Base-by-base conservation (phyloP, 495 filamentous ascomycete species). In the Cercophora sp. region DNA sequence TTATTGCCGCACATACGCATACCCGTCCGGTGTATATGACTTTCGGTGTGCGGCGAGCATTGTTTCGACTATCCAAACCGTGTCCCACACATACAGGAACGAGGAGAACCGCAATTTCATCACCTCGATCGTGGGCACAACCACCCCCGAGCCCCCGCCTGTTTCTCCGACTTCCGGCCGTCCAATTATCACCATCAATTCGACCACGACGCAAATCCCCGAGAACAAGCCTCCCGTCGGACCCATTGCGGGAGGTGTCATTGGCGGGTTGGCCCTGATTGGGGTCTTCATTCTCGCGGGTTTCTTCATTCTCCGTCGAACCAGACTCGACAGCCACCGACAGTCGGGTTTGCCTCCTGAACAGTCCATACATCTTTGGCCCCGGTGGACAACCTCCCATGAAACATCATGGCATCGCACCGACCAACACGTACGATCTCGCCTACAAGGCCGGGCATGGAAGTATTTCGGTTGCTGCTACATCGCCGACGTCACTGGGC, bases 241-340 rank as follows among this genome's bases (percentile, higher is more conserved):
- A 15, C 15, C 50, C 29, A 52, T 52, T 20, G 37, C 45, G 27
- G 50, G 50, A 13, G 50, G 50, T 20, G 50, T 45, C 15, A 34
- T 52, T 11, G 50, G 50, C 18, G 50, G 50, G 22, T 16, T 52
- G 20, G 50, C 50, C 11, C 39, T 52, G 10, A 41, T 52, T n/a
- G 50, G 23, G 9, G 39, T 52, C 26, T 13, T 52, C 23, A 8
- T 44, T 23, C 26, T 42, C 27, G 50, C 39, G 6, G 27, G 19
- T 27, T 45, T 52, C 26, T 52, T 52, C 50, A 39, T 52, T 40
- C 35, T 52, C 40, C 37, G 50, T 8, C 50, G 50, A 16, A 35
- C 20, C 16, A 52, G 8, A 51, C 25, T 10, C 9, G 23, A 6
- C 35, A 27, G 35, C 24, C 48, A 11, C 20, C 23, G 5, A 23